These are phyloP conservation scores for Pseudofabraea citricarpa DNA, from an alignment of 2,329 filamentous ascomycete species.

Conservation along the genomic window DNA sequence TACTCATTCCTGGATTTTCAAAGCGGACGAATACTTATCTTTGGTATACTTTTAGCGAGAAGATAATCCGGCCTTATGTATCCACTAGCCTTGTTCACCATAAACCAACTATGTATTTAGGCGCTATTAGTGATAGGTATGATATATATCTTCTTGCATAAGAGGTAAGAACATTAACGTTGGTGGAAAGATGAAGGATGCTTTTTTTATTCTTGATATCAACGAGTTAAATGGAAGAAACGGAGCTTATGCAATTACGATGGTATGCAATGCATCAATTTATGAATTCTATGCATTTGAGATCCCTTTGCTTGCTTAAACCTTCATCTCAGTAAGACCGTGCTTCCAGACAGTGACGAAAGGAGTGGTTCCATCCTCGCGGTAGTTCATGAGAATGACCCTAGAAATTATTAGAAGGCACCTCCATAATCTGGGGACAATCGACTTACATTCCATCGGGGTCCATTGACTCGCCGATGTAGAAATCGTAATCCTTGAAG, in stretches of 20 bases:
- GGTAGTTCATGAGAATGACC: constrained; percentile 93
- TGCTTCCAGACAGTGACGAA: constrained; percentile 94
- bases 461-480: constrained; percentile 88
- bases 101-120: no score
- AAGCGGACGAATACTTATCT: no score
- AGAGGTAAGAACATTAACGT: no score
- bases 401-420: constrained; percentile 36
- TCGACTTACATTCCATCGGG: constrained; percentile 81
- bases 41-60: no score
- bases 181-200: no score
- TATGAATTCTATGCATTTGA: constrained; percentile 1
- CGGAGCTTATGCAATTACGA: not conserved
- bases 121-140: no score
- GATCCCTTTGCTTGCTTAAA: constrained; percentile 50
- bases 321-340: constrained; percentile 84
- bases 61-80: no score
- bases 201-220: not conserved
- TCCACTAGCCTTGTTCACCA: no score
- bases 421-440: constrained; percentile 3
- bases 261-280: constrained; percentile 1
- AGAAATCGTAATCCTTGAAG: constrained; percentile 97
- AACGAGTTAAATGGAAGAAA: not conserved
- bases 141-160: no score
- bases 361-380: constrained; percentile 89
- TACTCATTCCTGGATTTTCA: no score